phyloP scores from a whole-genome alignment of 1,139 yeast genomes.

The Scheffersomyces quercinus region DNA sequence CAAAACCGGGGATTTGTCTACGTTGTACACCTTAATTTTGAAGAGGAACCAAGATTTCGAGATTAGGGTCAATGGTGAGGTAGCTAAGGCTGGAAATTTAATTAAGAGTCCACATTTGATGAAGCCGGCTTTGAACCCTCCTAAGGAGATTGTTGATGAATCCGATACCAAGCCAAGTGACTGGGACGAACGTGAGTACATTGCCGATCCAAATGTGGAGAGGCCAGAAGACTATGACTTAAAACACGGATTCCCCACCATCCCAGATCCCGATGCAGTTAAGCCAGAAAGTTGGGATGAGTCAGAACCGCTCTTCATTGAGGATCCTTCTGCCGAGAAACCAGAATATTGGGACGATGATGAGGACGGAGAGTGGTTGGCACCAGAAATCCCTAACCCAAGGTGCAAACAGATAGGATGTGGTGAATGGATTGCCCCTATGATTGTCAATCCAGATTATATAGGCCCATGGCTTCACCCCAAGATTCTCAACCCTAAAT shows the following conservation, averaged over 20 bases:
- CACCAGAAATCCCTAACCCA: conserved; percentile 72
- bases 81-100: conserved; percentile 67
- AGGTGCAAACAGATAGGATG: conserved; percentile 68
- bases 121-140: conserved; percentile 65
- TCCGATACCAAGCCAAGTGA: conserved; percentile 66
- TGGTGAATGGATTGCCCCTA: conserved; percentile 64
- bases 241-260: conserved; percentile 50
- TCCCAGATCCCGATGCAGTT: conserved; percentile 63
- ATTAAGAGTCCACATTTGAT: conserved; percentile 50
- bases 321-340: conserved; percentile 62
- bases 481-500: conserved; percentile 67
- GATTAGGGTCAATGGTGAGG: conserved; percentile 78
- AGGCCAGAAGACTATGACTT: conserved; percentile 88
- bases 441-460: conserved; percentile 65
- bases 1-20: conserved; percentile 55
- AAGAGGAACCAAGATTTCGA: conserved; percentile 67
- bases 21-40: conserved; percentile 75
- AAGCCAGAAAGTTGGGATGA: conserved; percentile 86
- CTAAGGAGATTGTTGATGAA: conserved; percentile 61
- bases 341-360: conserved; percentile 87
- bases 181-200: conserved; percentile 70
- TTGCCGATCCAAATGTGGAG: conserved; percentile 63
- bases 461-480: conserved; percentile 81
- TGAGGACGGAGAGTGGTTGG: conserved; percentile 82
- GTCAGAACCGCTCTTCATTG: conserved; percentile 52